phyloP scores from a whole-genome alignment of 495 filamentous ascomycete genomes.

The Aspergillus avenaceus region DNA sequence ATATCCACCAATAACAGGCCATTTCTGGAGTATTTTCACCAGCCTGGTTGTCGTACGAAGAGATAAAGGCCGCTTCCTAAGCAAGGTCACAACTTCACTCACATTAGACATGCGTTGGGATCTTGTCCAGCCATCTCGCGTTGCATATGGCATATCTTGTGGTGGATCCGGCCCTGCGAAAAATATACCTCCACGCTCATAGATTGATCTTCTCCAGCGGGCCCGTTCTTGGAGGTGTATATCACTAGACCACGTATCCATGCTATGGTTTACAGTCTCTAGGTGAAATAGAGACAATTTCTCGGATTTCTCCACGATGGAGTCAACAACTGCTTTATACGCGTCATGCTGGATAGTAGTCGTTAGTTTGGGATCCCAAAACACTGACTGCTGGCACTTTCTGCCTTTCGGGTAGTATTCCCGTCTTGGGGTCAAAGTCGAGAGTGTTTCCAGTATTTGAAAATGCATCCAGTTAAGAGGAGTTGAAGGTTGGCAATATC shows the following conservation, averaged over 20 bases:
- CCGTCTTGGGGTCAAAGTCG: conserved; percentile 45
- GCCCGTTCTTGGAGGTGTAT: no score
- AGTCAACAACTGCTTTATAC: conserved; percentile 32
- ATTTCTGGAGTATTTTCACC: conserved; percentile 24
- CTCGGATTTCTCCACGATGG: conserved; percentile 38
- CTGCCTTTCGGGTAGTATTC: conserved; percentile 52
- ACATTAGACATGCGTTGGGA: conserved; percentile 11
- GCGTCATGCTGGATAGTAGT: conserved; percentile 52
- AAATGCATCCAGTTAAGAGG: conserved; percentile 31
- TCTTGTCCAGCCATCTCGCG: conserved; percentile 6
- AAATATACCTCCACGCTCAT: conserved; percentile 25
- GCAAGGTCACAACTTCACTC: conserved; percentile 24
- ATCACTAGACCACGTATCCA: no score
- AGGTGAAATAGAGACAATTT: no score
- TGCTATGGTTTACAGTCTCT: no score
- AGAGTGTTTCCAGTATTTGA: conserved; percentile 37
- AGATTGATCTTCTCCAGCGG: conserved; percentile 30
- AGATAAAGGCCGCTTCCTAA: conserved; percentile 21
- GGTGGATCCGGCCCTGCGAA: background rate
- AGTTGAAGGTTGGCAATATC: conserved; percentile 46
- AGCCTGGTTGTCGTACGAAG: conserved; percentile 24
- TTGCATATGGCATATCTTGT: conserved; percentile 8
- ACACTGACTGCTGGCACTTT: conserved; percentile 44
- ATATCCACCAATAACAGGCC: conserved; percentile 39
- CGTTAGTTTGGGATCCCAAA: conserved; percentile 42